These are phyloP conservation scores for Harrya chromipes DNA, from an alignment of 768 basidiomycete species.

Conservation along the genomic window DNA sequence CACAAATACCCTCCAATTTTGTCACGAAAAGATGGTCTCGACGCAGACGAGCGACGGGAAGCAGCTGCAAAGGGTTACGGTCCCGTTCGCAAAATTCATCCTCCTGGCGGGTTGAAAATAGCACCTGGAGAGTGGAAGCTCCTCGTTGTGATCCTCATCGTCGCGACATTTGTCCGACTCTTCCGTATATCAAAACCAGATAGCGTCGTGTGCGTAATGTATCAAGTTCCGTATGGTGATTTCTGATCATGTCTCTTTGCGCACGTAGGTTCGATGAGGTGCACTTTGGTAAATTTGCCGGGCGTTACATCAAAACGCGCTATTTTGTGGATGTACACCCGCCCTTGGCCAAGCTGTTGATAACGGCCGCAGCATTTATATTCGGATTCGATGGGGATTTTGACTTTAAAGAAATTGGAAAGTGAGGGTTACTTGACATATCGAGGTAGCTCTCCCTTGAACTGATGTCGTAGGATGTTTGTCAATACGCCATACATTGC, in stretches of 20 bases:
- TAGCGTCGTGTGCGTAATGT: conserved; percentile 80
- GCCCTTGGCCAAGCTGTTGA: conserved; percentile 91
- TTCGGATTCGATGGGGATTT: conserved; percentile 91
- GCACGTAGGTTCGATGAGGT: conserved; percentile 88
- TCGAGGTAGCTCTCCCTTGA: not conserved
- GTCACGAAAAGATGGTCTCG: conserved; percentile 58
- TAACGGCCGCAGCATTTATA: conserved; percentile 85
- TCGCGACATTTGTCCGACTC: conserved; percentile 80
- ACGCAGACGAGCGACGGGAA: conserved; percentile 68
- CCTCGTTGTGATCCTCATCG: conserved; percentile 56
- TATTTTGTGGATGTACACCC: conserved; percentile 97
- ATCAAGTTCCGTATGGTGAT: not conserved
- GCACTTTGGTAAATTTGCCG: conserved; percentile 96
- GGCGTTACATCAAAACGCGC: conserved; percentile 87
- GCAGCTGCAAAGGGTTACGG: conserved; percentile 65
- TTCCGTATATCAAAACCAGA: conserved; percentile 82
- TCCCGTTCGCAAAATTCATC: conserved; percentile 45
- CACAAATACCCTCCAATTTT: conserved; percentile 59
- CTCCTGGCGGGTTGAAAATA: conserved; percentile 62
- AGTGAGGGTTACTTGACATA: conserved; percentile 49
- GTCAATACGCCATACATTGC: conserved; percentile 90
- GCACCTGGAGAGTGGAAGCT: conserved; percentile 76
- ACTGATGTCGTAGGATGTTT: conserved; percentile 56
- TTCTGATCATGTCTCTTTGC: not conserved
- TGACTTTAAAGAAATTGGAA: conserved; percentile 97